These are phyloP conservation scores for Backusella westeae DNA, from an alignment of 192 early-diverging fungal genomes.

Conservation along the genomic window DNA sequence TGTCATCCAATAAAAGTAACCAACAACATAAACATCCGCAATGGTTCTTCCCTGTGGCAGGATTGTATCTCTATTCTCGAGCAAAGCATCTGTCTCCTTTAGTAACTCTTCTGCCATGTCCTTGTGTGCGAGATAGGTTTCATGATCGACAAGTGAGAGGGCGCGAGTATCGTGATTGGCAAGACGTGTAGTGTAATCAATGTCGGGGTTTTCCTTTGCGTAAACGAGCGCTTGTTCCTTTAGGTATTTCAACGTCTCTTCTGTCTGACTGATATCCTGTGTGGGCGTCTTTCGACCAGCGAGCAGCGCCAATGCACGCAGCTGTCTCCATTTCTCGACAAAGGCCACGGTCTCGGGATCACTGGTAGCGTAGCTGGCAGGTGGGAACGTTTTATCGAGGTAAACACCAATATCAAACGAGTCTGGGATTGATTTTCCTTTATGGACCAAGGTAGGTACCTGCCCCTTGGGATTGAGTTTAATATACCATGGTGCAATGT, in stretches of 20 bases:
- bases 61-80: not conserved
- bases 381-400: not conserved
- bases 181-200: not conserved
- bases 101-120: not conserved
- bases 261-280: not conserved
- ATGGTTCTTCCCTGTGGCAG: not conserved
- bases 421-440: not conserved
- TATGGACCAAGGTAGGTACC: slow-evolving; percentile 9
- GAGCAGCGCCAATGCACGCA: not conserved
- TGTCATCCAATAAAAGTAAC: slow-evolving; percentile 5
- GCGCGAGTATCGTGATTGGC: not conserved
- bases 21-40: not conserved
- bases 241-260: not conserved
- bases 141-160: not conserved
- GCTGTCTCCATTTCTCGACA: slow-evolving; percentile 8
- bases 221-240: not conserved
- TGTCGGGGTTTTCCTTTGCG: not conserved
- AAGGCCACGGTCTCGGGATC: not conserved
- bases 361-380: not conserved
- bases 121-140: not conserved
- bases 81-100: not conserved
- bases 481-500: slow-evolving; percentile 18
- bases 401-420: not conserved
- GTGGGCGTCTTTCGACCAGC: not conserved
- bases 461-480: slow-evolving; percentile 19